Evolutionary conservation across 2,329 filamentous ascomycete species (phyloP).

Genomic region (Fusarium staphyleae): DNA sequence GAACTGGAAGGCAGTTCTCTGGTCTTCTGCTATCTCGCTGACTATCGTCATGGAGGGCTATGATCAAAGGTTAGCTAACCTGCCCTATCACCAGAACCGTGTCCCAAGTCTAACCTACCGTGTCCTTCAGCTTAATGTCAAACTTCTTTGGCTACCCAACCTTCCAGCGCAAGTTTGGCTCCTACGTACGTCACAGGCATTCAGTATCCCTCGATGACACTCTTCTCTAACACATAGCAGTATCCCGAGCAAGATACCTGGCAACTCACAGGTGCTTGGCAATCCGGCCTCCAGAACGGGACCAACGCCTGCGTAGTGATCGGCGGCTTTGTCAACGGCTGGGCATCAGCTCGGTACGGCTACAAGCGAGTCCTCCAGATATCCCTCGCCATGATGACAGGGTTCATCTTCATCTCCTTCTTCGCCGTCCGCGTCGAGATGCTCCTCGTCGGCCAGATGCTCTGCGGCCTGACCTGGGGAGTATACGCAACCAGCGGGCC

Average conservation of each 20-base stretch:
- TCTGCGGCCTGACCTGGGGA: slow-evolving; percentile 54
- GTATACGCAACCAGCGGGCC: slow-evolving; percentile 53
- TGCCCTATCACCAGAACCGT: too few species aligned
- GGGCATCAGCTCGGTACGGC: slow-evolving; percentile 29
- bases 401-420: slow-evolving; percentile 45
- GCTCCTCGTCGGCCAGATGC: slow-evolving; percentile 53
- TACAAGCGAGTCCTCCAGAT: slow-evolving; percentile 59
- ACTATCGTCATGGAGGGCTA: slow-evolving; percentile 41
- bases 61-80: slow-evolving; percentile 22
- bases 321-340: slow-evolving; percentile 35
- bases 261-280: slow-evolving; percentile 31
- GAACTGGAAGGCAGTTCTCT: slow-evolving; percentile 33
- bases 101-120: not conserved
- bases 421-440: slow-evolving; percentile 47
- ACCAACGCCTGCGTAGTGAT: slow-evolving; percentile 29
- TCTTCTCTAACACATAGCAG: not conserved
- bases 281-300: slow-evolving; percentile 23
- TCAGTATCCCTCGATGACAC: too few species aligned
- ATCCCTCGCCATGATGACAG: slow-evolving; percentile 47
- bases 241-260: slow-evolving; percentile 31
- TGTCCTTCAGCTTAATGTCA: slow-evolving; percentile 15
- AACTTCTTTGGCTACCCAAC: slow-evolving; percentile 38
- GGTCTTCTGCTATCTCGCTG: slow-evolving; percentile 33
- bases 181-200: slow-evolving; percentile 1
- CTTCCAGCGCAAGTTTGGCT: slow-evolving; percentile 33